Evolutionary conservation across 176 grass and related monocot species (phyloP).

Genomic region (Eragrostis curvula): DNA sequence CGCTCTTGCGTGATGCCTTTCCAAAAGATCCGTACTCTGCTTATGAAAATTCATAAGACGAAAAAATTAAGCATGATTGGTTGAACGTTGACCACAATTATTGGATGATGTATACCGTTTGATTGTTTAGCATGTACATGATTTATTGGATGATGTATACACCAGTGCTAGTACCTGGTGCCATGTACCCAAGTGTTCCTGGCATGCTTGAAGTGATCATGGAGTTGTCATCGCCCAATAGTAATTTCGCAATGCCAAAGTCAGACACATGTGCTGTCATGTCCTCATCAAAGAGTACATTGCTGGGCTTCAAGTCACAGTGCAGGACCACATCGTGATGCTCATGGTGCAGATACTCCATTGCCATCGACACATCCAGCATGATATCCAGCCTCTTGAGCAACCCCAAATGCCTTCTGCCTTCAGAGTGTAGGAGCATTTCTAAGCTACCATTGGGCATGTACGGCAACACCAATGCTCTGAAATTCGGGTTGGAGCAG

Average conservation of each 20-base stretch:
- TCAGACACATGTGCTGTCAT: neutral
- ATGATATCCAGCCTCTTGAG: no score
- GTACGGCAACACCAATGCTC: neutral
- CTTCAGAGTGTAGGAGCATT: no score
- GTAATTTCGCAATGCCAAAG: conserved; percentile 3
- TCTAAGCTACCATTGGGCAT: no score
- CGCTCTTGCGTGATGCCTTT: neutral
- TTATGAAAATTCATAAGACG: no score
- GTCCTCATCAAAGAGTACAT: neutral
- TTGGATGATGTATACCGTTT: no score
- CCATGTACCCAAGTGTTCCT: conserved; percentile 10
- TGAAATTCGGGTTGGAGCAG: conserved; percentile 3
- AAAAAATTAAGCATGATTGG: neutral
- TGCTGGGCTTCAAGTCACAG: conserved; percentile 4
- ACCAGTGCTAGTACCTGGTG: neutral
- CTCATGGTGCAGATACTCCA: neutral
- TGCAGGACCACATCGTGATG: neutral
- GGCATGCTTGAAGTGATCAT: neutral
- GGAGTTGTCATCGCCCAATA: neutral
- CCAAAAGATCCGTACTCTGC: neutral
- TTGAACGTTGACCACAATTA: neutral
- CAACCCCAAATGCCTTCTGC: no score
- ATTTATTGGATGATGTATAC: no score
- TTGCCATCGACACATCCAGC: no score
- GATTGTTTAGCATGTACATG: neutral